A percentile compares a stretch with the other conserved stretches of the same genome.
phyloP scores from a whole-genome alignment of 371 early-diverging fungal genomes.

The Lichtheimia corymbifera region DNA sequence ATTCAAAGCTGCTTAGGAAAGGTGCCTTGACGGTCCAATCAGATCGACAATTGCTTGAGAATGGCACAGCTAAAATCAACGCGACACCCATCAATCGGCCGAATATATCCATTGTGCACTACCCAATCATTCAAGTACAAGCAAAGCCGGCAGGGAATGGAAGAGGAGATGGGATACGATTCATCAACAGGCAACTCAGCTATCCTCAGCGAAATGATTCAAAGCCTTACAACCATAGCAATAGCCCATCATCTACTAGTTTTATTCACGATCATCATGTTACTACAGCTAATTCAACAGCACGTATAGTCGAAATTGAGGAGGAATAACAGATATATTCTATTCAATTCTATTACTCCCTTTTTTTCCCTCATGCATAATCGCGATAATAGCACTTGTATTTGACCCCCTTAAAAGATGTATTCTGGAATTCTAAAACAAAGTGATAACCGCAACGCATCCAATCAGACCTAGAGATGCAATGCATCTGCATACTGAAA shows the following conservation, averaged over 20 bases:
- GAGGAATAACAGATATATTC: constrained; percentile 1
- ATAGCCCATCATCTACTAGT: no score
- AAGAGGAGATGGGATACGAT: constrained; percentile 1
- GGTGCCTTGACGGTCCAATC: constrained; percentile 13
- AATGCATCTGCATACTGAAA: constrained; percentile 14
- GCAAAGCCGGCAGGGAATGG: constrained; percentile 5
- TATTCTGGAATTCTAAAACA: constrained; percentile 3
- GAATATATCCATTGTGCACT: constrained; percentile 9
- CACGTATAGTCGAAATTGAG: constrained; percentile 8
- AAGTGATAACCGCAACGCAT: constrained; percentile 20
- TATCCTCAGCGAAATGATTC: neutral
- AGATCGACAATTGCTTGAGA: neutral
- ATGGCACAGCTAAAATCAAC: constrained; percentile 1
- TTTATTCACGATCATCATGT: no score
- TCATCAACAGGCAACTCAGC: constrained; percentile 10
- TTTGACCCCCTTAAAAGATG: neutral
- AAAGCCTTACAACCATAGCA: no score
- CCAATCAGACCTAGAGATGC: constrained; percentile 18
- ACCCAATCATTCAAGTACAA: constrained; percentile 21
- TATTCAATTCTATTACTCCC: no score
- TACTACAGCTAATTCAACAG: neutral
- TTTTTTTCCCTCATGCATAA: neutral
- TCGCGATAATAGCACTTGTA: neutral
- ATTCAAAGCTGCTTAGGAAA: constrained; percentile 18
- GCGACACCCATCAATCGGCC: neutral